phyloP scores from a whole-genome alignment of 805 yeast genomes.

The Candida germanica region DNA sequence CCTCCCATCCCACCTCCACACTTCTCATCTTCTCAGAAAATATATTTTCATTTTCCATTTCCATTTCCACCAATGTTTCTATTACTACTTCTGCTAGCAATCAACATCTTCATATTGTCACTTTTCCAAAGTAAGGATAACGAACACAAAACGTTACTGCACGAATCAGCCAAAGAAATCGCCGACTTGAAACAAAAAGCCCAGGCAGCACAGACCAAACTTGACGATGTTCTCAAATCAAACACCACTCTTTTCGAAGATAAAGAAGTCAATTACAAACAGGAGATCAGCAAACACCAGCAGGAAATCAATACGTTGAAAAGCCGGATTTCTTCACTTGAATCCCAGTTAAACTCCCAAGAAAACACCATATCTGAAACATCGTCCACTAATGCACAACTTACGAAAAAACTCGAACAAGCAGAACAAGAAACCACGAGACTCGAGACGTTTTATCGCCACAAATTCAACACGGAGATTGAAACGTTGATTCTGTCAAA shows the following conservation, averaged over 20 bases:
- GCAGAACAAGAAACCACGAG: slow-evolving; percentile 8
- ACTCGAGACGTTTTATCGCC: slow-evolving; percentile 7
- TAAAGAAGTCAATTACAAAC: slow-evolving; percentile 2
- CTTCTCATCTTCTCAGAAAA: too few relatives aligned
- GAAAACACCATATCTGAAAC: neutral
- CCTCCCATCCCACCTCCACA: too few relatives aligned
- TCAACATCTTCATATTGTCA: slow-evolving; percentile 3
- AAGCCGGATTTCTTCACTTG: neutral
- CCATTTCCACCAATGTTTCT: slow-evolving; percentile 1
- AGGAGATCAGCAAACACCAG: neutral
- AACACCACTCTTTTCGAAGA: slow-evolving; percentile 9
- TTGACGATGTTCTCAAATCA: slow-evolving; percentile 9
- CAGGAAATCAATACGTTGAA: neutral
- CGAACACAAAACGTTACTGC: slow-evolving; percentile 3
- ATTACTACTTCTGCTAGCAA: slow-evolving; percentile 5
- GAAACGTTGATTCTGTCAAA: slow-evolving; percentile 10
- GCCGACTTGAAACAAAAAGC: slow-evolving; percentile 7
- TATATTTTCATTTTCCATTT: too few relatives aligned
- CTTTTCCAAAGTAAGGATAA: slow-evolving; percentile 7
- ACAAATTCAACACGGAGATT: slow-evolving; percentile 8
- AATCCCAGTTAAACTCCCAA: slow-evolving; percentile 4
- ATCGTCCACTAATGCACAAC: neutral
- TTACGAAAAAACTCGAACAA: slow-evolving; percentile 1
- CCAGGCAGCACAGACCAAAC: slow-evolving; percentile 6
- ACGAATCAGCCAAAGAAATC: slow-evolving; percentile 12